Evolutionary conservation across 1,139 yeast genomes (phyloP), one percentile per base, ranked within the genome.

Genomic region (Suhomyces panamericanus): DNA sequence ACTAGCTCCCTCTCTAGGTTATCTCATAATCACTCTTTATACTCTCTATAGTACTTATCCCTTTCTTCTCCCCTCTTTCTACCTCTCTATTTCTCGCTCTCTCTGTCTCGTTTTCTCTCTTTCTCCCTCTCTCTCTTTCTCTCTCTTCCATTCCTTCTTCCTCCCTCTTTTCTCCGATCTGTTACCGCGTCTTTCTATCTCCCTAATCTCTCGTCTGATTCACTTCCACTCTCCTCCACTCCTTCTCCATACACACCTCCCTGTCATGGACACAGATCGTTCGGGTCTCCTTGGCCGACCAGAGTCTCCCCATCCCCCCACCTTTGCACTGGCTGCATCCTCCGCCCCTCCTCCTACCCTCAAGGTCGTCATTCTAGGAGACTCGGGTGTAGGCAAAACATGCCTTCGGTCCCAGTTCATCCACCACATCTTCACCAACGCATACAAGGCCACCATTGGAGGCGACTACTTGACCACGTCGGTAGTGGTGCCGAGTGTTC

Each of bases 361-460:
- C 33, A 80, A 81, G 61, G 81, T 80, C 43, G 78, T 81, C 28
- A 61, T 81, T 38, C 56, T 81, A 15, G 86, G 86, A 5, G 84
- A 81, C 58, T 79, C 77, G 64, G 81, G 81, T 6, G 85, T 81
- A 13, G 85, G 86, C 8, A 81, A 81, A 54, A 81, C 85, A 12
- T 79, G 85, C 46, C 64, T 81, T 10, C 64, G 86, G 44, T 70
- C 81, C 6, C 85, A 80, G 57, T 78, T 75, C 58, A 75, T 80
- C 11, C 83, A 80, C 53, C 83, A 77, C 46, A 69, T 77, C 38
- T 81, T 81, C 56, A 74, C 82, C 42, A 75, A 74, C 50, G 81
- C 81, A 9, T 81, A 81, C 57, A 73, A 78, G 53, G 83, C 85
- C 38, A 80, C 86, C 2, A 78, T 80, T 12, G 85, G 85, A 11